phyloP scores from a whole-genome alignment of 495 filamentous ascomycete genomes.

The Penicillium lividum region DNA sequence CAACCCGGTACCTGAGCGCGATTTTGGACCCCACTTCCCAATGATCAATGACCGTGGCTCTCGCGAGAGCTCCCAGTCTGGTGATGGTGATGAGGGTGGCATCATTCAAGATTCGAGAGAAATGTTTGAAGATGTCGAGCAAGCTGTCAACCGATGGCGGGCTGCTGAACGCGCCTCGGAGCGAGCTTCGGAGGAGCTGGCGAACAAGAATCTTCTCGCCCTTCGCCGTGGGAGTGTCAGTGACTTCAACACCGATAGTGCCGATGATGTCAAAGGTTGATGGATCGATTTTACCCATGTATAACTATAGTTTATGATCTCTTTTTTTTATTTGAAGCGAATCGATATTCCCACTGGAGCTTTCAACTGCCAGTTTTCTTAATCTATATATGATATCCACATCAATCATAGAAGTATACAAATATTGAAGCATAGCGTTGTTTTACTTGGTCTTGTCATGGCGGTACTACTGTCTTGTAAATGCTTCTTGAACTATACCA shows the following conservation, averaged over 20 bases:
- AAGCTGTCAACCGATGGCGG: conserved; percentile 58
- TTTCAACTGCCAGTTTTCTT: not conserved
- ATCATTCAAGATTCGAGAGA: conserved; percentile 78
- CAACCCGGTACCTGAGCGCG: conserved; percentile 74
- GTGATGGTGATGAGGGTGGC: conserved; percentile 65
- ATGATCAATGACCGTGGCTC: conserved; percentile 40
- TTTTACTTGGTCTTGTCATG: no score
- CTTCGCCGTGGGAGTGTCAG: conserved; percentile 45
- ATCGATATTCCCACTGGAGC: conserved; percentile 28
- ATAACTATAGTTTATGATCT: conserved; percentile 6
- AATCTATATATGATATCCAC: not conserved
- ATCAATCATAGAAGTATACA: not conserved
- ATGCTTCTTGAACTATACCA: no score
- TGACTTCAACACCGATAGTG: conserved; percentile 44
- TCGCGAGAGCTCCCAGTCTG: conserved; percentile 45
- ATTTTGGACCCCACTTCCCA: conserved; percentile 63
- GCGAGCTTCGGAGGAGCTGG: conserved; percentile 43
- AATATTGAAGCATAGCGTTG: not conserved
- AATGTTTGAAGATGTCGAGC: conserved; percentile 80
- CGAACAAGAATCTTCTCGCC: conserved; percentile 43
- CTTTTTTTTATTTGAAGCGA: conserved; percentile 5
- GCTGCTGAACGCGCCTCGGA: conserved; percentile 58
- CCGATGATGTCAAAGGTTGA: conserved; percentile 45
- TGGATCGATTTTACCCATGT: conserved; percentile 1
- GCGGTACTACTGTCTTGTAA: no score